phyloP scores from a whole-genome alignment of 306 rosid genomes.

The Trichosanthes cucumerina region DNA sequence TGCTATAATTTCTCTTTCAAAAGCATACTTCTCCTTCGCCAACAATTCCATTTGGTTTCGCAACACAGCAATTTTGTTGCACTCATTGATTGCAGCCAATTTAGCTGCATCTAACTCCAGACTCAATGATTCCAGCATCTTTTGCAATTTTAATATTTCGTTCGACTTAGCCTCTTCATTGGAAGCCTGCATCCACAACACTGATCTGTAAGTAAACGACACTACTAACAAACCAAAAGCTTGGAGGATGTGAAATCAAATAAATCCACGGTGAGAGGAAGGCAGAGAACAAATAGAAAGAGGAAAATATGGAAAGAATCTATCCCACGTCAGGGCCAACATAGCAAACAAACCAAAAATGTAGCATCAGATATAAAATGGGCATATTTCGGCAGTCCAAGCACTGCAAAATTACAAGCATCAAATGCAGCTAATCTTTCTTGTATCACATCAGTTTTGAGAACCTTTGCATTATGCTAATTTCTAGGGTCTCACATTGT shows the following conservation, averaged over 20 bases:
- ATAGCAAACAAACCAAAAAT: not conserved
- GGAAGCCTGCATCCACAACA: conserved; percentile 56
- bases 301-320: not conserved
- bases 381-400: not conserved
- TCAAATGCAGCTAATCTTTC: not conserved
- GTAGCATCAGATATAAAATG: not conserved
- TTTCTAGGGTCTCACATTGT: not conserved
- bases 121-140: conserved; percentile 57
- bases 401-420: not conserved
- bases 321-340: not conserved
- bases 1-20: conserved; percentile 60
- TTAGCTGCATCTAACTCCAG: conserved; percentile 88
- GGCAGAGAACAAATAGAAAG: not conserved
- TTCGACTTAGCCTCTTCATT: conserved; percentile 70
- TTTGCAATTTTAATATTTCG: conserved; percentile 64
- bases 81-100: conserved; percentile 78
- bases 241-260: not conserved
- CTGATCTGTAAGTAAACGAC: conserved; percentile 6
- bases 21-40: conserved; percentile 57
- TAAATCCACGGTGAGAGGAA: not conserved
- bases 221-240: conserved; percentile 5
- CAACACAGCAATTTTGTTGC: conserved; percentile 83
- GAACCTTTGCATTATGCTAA: not conserved
- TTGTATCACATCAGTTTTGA: not conserved
- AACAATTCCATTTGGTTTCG: conserved; percentile 77